Evolutionary conservation across 306 rosid species (phyloP).

Genomic region (Bauhinia variegata): DNA sequence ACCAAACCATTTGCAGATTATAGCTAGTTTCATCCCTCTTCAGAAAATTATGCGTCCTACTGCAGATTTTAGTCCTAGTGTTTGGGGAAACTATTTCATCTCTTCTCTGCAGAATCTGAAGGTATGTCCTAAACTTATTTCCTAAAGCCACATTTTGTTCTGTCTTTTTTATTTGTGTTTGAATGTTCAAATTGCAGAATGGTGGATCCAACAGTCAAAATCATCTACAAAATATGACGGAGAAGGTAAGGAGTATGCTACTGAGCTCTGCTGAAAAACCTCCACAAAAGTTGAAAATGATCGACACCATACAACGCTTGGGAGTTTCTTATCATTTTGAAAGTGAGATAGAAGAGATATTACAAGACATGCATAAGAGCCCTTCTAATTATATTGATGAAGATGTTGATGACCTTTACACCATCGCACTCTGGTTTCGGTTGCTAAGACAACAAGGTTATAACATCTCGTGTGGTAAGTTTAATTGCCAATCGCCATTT

Average conservation of each 20-base stretch:
- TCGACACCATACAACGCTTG: constrained; percentile 42
- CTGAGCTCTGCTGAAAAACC: background rate
- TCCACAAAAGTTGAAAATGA: background rate
- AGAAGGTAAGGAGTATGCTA: constrained; percentile 28
- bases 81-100: too few relatives aligned
- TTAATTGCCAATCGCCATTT: background rate
- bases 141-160: too few relatives aligned
- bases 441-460: constrained; percentile 15
- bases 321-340: constrained; percentile 41
- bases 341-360: constrained; percentile 15
- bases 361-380: constrained; percentile 6
- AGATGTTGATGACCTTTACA: constrained; percentile 4
- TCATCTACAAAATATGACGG: constrained; percentile 18
- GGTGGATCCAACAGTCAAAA: background rate
- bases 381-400: background rate
- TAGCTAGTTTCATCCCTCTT: too few relatives aligned
- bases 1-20: too few relatives aligned
- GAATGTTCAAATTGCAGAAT: too few relatives aligned
- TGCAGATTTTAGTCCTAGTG: too few relatives aligned
- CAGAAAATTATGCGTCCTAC: too few relatives aligned
- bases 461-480: background rate
- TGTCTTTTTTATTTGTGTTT: too few relatives aligned
- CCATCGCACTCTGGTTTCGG: constrained; percentile 38
- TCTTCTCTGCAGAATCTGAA: too few relatives aligned
- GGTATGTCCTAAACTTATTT: too few relatives aligned